These are phyloP conservation scores for Dendrobium nobile DNA, from an alignment of 106 monocot species.

Conservation along the genomic window DNA sequence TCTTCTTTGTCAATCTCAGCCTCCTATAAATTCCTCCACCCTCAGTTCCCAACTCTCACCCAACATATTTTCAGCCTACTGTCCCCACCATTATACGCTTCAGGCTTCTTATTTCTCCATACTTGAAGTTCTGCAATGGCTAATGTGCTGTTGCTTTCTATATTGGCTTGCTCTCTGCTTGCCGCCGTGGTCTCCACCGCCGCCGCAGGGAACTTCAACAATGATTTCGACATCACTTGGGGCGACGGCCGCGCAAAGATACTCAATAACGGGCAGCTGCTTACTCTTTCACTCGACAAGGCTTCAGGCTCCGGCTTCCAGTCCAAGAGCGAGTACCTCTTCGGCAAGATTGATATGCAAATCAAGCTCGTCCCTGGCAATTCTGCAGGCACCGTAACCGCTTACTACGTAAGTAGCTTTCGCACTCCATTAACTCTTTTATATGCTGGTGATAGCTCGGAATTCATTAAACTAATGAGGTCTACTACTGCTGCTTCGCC, in stretches of 20 bases:
- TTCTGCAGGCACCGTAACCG: slow-evolving; percentile 22
- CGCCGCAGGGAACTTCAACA: slow-evolving; percentile 3
- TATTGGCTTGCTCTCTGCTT: slow-evolving; percentile 11
- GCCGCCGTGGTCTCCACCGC: neutral
- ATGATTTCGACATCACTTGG: slow-evolving; percentile 15
- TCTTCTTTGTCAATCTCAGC: no score
- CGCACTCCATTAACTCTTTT: neutral
- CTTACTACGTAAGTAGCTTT: slow-evolving; percentile 12
- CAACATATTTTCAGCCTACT: no score
- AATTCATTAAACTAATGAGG: neutral
- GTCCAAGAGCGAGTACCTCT: slow-evolving; percentile 18
- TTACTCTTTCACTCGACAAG: slow-evolving; percentile 11
- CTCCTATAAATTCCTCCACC: no score
- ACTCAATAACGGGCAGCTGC: slow-evolving; percentile 12
- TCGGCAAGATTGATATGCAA: slow-evolving; percentile 23
- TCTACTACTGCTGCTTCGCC: neutral
- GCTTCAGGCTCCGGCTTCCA: slow-evolving; percentile 15
- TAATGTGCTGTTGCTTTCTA: neutral
- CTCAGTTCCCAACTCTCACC: no score
- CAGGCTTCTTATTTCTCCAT: no score
- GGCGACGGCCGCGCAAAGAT: slow-evolving; percentile 16
- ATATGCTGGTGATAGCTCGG: no score
- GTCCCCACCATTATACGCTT: no score
- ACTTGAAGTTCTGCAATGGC: no score
- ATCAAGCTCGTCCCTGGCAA: slow-evolving; percentile 21